Evolutionary conservation across 2,329 filamentous ascomycete genomes (phyloP).

Genomic region (Sporothrix pallida): DNA sequence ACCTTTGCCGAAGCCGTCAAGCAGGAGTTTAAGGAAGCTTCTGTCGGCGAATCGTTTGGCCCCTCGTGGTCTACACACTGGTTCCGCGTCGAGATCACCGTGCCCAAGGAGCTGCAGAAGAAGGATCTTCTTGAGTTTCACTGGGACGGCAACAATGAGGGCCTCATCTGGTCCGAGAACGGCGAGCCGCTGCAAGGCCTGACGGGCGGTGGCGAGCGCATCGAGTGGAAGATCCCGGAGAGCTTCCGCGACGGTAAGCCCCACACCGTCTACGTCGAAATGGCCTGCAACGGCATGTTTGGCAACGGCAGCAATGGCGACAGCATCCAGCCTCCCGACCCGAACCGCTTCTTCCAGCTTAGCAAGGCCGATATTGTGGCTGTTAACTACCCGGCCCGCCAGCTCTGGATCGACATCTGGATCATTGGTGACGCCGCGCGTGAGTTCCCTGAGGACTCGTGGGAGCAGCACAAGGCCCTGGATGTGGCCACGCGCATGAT

Average conservation of each 20-base stretch:
- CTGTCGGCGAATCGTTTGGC: conserved; percentile 80
- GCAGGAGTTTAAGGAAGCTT: conserved; percentile 75
- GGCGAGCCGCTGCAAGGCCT: conserved; percentile 91
- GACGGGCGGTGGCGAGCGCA: conserved; percentile 85
- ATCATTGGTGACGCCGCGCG: conserved; percentile 90
- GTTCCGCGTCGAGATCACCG: conserved; percentile 83
- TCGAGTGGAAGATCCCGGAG: conserved; percentile 88
- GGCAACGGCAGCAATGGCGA: conserved; percentile 84
- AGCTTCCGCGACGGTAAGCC: conserved; percentile 82
- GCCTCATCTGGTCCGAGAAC: conserved; percentile 88
- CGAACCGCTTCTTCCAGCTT: conserved; percentile 81
- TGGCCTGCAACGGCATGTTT: conserved; percentile 99
- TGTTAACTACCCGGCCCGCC: conserved; percentile 83
- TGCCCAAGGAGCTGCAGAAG: conserved; percentile 73
- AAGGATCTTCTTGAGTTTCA: conserved; percentile 91
- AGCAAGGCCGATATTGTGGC: conserved; percentile 83
- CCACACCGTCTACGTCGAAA: conserved; percentile 93
- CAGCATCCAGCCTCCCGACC: conserved; percentile 84
- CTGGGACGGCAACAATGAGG: conserved; percentile 95
- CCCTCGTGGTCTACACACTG: conserved; percentile 98
- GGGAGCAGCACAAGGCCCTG: conserved; percentile 86
- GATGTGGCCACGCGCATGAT: conserved; percentile 87
- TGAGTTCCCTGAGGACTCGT: conserved; percentile 86
- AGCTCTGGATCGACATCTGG: conserved; percentile 91
- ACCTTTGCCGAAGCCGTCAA: conserved; percentile 82